A percentile compares a stretch with the other conserved stretches of the same genome.
phyloP scores from a whole-genome alignment of 768 basidiomycete genomes.

The Podaxis rugospora region DNA sequence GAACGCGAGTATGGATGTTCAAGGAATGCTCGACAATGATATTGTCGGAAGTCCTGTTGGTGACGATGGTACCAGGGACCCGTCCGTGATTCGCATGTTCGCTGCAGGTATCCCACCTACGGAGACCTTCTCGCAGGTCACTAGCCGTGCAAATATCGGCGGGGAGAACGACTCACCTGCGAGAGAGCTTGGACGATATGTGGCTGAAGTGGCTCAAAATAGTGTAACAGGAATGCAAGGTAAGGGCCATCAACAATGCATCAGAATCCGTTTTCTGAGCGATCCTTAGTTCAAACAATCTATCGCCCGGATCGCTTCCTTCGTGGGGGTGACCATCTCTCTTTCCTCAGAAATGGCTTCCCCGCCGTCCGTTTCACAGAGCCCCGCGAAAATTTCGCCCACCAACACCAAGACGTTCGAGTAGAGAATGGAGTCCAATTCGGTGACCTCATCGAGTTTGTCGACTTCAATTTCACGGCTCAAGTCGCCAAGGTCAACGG shows the following conservation, averaged over 20 bases:
- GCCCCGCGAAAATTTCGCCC: slow-evolving; percentile 52
- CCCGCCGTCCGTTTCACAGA: slow-evolving; percentile 55
- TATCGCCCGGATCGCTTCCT: slow-evolving; percentile 51
- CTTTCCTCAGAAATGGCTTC: slow-evolving; percentile 46
- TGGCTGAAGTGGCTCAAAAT: slow-evolving; percentile 47
- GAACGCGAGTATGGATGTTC: slow-evolving; percentile 41
- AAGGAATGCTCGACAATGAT: slow-evolving; percentile 56
- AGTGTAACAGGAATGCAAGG: slow-evolving; percentile 45
- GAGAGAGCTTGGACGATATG: slow-evolving; percentile 47
- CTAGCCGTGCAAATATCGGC: slow-evolving; percentile 34
- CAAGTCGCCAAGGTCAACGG: slow-evolving; percentile 50
- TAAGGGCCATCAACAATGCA: slow-evolving; percentile 20
- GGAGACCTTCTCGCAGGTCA: slow-evolving; percentile 32
- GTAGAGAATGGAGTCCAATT: slow-evolving; percentile 48
- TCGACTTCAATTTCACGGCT: slow-evolving; percentile 48
- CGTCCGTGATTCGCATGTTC: slow-evolving; percentile 48
- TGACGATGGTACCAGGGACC: slow-evolving; percentile 42
- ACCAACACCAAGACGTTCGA: slow-evolving; percentile 54
- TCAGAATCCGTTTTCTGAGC: background rate
- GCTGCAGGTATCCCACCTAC: slow-evolving; percentile 44
- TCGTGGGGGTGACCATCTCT: slow-evolving; percentile 50
- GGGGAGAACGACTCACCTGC: slow-evolving; percentile 53
- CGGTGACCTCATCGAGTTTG: slow-evolving; percentile 50
- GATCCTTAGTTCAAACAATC: slow-evolving; percentile 38
- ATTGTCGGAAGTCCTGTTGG: slow-evolving; percentile 50